These are phyloP conservation scores for Phialophora verrucosa DNA, from an alignment of 2,329 filamentous ascomycete genomes.

Conservation along the genomic window DNA sequence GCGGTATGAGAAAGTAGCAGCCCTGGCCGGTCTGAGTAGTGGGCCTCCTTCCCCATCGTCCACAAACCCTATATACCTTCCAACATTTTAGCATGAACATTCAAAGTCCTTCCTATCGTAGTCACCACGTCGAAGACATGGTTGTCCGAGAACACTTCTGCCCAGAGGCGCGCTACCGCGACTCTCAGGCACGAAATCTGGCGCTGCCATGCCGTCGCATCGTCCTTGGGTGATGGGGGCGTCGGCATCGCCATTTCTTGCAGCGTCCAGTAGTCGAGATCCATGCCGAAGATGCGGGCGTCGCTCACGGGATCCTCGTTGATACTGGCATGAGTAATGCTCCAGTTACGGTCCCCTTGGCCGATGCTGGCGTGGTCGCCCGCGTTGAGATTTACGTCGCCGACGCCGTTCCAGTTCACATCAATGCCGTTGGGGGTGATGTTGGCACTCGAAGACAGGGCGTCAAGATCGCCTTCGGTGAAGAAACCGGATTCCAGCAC, in stretches of 20 bases:
- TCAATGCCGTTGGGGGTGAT: background rate
- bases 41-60: background rate
- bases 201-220: conserved; percentile 11
- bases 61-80: conserved; percentile 1
- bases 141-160: conserved; percentile 46
- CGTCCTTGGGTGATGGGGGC: conserved; percentile 1
- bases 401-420: background rate
- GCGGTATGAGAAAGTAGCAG: background rate
- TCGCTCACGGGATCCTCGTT: background rate
- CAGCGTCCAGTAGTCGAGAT: background rate
- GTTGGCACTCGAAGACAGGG: background rate
- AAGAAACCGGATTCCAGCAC: conserved; percentile 15
- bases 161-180: conserved; percentile 42
- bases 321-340: background rate
- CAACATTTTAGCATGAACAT: conserved; percentile 10
- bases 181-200: conserved; percentile 9
- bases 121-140: conserved; percentile 47
- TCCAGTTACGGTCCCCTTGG: background rate
- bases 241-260: conserved; percentile 6
- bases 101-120: conserved; percentile 26
- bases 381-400: background rate
- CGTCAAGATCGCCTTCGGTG: background rate
- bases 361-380: background rate
- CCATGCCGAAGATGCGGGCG: conserved; percentile 4
- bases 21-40: background rate